phyloP scores from a whole-genome alignment of 148 eudicot genomes.

The Drosera capensis region DNA sequence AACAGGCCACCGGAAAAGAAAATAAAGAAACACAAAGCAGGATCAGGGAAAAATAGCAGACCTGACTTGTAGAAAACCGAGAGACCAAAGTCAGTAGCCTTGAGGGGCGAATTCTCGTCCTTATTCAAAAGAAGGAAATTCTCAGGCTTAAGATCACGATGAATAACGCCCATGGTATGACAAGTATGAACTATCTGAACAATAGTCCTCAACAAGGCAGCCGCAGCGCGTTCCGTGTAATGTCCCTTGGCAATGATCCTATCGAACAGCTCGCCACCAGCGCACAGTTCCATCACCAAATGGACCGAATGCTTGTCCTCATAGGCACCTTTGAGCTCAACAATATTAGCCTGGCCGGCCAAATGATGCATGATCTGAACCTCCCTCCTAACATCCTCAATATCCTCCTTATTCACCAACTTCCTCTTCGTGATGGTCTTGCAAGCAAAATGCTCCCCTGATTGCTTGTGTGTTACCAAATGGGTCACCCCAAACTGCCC shows the following conservation, averaged over 20 bases:
- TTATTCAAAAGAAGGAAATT: slow-evolving; percentile 67
- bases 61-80: slow-evolving; percentile 88
- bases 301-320: slow-evolving; percentile 90
- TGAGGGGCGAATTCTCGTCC: slow-evolving; percentile 65
- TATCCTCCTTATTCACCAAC: slow-evolving; percentile 71
- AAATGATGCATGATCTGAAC: slow-evolving; percentile 85
- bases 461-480: slow-evolving; percentile 27
- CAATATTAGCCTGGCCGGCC: slow-evolving; percentile 69
- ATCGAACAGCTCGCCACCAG: slow-evolving; percentile 90
- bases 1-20: background rate
- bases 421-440: slow-evolving; percentile 78
- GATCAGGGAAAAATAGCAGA: slow-evolving; percentile 1
- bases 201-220: slow-evolving; percentile 69
- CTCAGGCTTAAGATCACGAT: slow-evolving; percentile 89
- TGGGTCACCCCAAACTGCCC: slow-evolving; percentile 52
- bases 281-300: slow-evolving; percentile 89
- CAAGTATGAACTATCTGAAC: slow-evolving; percentile 88
- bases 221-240: slow-evolving; percentile 80
- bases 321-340: slow-evolving; percentile 69
- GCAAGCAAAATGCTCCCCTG: slow-evolving; percentile 41
- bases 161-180: slow-evolving; percentile 87
- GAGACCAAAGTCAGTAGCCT: slow-evolving; percentile 86
- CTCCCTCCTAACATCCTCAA: slow-evolving; percentile 84
- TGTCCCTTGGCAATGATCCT: slow-evolving; percentile 86
- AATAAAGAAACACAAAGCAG: background rate